Evolutionary conservation across 78 protist species (phyloP).

Genomic region (Dictyostelium brefeldianum): DNA sequence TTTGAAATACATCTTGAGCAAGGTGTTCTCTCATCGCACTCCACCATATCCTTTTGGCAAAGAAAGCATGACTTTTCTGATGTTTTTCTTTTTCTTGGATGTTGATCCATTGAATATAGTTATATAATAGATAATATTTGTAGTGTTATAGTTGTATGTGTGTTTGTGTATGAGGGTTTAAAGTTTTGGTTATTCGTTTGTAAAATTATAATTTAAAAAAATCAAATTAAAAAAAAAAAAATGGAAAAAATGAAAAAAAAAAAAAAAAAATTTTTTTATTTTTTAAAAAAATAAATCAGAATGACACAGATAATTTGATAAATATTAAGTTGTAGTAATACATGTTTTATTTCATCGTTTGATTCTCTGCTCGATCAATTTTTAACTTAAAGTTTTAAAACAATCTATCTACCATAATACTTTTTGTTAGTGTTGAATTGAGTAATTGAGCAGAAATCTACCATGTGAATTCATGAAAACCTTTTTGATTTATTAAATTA

Average conservation of each 20-base stretch:
- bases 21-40: constrained; percentile 53
- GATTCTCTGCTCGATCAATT: too few relatives aligned
- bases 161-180: background rate
- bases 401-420: too few relatives aligned
- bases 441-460: too few relatives aligned
- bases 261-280: background rate
- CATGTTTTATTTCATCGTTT: too few relatives aligned
- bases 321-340: too few relatives aligned
- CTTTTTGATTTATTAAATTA: too few relatives aligned
- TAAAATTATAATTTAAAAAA: background rate
- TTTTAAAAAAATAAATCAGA: too few relatives aligned
- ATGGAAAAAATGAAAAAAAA: background rate
- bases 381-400: too few relatives aligned
- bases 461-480: too few relatives aligned
- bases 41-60: constrained; percentile 50
- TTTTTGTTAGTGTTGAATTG: too few relatives aligned
- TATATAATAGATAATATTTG: background rate
- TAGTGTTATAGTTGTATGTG: background rate
- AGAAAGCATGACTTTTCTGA: constrained; percentile 52
- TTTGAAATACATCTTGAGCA: constrained; percentile 54
- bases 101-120: background rate
- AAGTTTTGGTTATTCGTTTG: too few relatives aligned
- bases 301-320: too few relatives aligned
- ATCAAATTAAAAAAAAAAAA: background rate
- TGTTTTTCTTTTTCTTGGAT: constrained; percentile 52